Base-by-base conservation (phyloP, 495 filamentous ascomycete species). In the Penicillium cosmopolitanum region DNA sequence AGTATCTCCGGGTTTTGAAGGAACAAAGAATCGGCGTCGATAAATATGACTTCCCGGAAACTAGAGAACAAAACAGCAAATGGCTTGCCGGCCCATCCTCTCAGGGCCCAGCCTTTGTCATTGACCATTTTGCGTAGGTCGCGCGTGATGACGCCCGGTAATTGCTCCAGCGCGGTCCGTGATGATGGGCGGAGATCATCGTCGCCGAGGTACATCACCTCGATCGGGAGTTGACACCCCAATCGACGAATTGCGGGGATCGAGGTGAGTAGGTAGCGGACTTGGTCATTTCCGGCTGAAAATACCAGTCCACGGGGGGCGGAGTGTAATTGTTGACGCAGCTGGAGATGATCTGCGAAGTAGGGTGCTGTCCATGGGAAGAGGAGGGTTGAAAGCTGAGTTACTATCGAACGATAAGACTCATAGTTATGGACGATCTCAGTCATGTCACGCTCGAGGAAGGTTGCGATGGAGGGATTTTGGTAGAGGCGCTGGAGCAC, bases 11-110 rank as follows among this genome's bases (percentile, higher is more conserved):
- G 80, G 47, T 77, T 68, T 18, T 66, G 60, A 9, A 80, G 55
- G 10, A 82, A 79, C 9, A 82, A 67, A 18, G 65, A 60, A 55
- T 83, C 80, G 15, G 77, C 74, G 62, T 84, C 82, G 53, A 84
- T 75, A 61, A 82, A 83, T 23, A 84, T 75, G 1, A 78, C 68
- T 58, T 79, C 66, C 18, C 77, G 70, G 58, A 83, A 85, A 38
- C 69, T 71, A 0, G 76, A 80, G 44, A 81, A 73, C 2, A 84
- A 59, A n/a, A 84, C 74, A 9, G 80, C 70, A 34, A 81, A 73
- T 10, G 70, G 61, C 58, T 85, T 85, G 19, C 53, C 58, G 0
- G 67, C 71, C 60, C 67, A 72, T 1, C 69, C 69, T 5, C 36
- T 38, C 21, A 71, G 40, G 15, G 48, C 54, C 68, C 68, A 71